Evolutionary conservation across 331 rosid species (phyloP).

Genomic region (Malus hybrid): DNA sequence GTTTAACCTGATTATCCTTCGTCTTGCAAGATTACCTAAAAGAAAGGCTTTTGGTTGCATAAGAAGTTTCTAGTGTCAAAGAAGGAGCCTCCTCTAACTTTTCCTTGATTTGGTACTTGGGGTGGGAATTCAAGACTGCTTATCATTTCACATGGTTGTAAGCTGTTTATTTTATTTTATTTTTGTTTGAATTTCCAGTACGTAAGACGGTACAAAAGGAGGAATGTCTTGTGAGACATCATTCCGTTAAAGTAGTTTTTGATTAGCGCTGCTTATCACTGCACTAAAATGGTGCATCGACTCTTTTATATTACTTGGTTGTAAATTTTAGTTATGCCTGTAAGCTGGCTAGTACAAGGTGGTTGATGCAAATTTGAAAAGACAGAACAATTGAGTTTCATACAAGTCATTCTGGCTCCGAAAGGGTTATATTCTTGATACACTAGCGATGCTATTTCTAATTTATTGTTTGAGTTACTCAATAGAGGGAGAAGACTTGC

Average conservation of each 20-base stretch:
- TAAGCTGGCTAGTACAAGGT: not conserved
- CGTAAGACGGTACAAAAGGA: not conserved
- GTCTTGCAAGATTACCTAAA: conserved; percentile 13
- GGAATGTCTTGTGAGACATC: conserved; percentile 1
- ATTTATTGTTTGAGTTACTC: not conserved
- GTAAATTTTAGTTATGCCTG: not conserved
- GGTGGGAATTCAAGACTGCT: not conserved
- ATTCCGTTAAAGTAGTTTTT: not conserved
- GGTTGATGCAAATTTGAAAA: no score
- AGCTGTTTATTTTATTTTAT: not conserved
- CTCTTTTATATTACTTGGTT: not conserved
- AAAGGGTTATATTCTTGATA: not conserved
- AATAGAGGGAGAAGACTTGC: not conserved
- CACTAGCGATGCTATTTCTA: not conserved
- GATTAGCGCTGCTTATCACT: not conserved
- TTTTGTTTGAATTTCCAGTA: conserved; percentile 1
- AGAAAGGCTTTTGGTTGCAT: not conserved
- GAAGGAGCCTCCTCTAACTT: not conserved
- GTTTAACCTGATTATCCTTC: not conserved
- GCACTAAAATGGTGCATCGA: not conserved
- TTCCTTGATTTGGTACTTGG: not conserved
- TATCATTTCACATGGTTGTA: not conserved
- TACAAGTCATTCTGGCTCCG: not conserved
- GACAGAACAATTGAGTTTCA: not conserved
- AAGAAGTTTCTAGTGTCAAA: not conserved